These are phyloP conservation scores for Lunasporangiospora selenospora DNA, from an alignment of 192 early-diverging fungal species.

Conservation along the genomic window DNA sequence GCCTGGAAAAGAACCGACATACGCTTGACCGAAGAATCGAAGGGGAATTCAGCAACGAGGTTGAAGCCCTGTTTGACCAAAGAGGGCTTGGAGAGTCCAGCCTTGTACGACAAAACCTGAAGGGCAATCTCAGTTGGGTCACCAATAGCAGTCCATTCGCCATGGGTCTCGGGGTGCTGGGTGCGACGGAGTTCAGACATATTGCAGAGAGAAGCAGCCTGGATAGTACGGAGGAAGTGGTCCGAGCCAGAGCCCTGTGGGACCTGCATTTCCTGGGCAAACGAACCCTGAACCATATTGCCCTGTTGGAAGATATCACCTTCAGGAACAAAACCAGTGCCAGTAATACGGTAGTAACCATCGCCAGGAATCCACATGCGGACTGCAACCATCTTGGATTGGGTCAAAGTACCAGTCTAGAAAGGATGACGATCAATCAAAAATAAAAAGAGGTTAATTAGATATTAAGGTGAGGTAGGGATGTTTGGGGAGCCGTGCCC, in stretches of 20 bases:
- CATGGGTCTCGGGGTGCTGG: constrained; percentile 57
- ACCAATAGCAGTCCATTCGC: constrained; percentile 80
- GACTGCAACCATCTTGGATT: constrained; percentile 94
- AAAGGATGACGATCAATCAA: background rate
- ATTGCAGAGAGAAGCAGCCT: constrained; percentile 83
- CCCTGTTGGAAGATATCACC: constrained; percentile 49
- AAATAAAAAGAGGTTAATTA: background rate
- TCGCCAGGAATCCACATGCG: constrained; percentile 83
- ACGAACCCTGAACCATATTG: constrained; percentile 20
- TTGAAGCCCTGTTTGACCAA: constrained; percentile 59
- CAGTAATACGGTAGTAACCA: constrained; percentile 70
- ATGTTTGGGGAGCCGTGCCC: constrained; percentile 49
- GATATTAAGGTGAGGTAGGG: background rate
- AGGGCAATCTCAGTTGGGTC: constrained; percentile 96
- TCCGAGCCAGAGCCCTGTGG: constrained; percentile 7
- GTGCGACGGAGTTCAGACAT: constrained; percentile 76
- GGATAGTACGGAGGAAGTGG: constrained; percentile 56
- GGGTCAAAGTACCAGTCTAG: constrained; percentile 89
- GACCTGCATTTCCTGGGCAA: constrained; percentile 43
- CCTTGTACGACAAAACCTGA: constrained; percentile 83
- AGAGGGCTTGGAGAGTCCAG: constrained; percentile 73
- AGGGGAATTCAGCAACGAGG: constrained; percentile 69
- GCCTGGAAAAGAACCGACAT: constrained; percentile 84
- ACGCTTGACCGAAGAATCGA: constrained; percentile 83
- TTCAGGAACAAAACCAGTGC: constrained; percentile 66